Evolutionary conservation across 1,284 basidiomycete genomes (phyloP), one percentile per base, ranked within the genome.

Genomic region (Hymenochaete sp.): DNA sequence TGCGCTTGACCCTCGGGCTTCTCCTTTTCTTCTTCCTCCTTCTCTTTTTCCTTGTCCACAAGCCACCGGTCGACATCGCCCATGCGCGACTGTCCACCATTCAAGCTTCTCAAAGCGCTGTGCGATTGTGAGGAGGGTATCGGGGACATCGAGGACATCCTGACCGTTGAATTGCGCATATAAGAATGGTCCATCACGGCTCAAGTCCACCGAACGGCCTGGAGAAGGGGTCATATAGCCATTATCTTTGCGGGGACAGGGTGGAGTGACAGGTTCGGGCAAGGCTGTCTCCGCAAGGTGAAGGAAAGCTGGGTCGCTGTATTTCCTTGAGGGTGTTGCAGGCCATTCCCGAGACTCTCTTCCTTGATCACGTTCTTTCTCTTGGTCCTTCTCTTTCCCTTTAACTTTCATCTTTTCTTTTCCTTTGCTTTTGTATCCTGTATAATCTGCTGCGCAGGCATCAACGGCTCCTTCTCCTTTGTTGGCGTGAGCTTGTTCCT

Each of bases 1-100:
- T n/a, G n/a, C n/a, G n/a, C n/a, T n/a, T n/a, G n/a, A n/a, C n/a
- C n/a, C n/a, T n/a, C n/a, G n/a, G n/a, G n/a, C n/a, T n/a, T n/a
- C 21, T 35, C 32, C 21, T 35, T 19, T n/a, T 35, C 21, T n/a
- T 35, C 32, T 35, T n/a, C 21, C 7, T 61, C 59, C 42, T 63
- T 52, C 11, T 60, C 56, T 38, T 57, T 57, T 31, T 62, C 67
- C 42, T 64, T 66, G 45, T 70, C 82, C 2, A 87, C 83, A 10
- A 87, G 68, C 81, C 82, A 87, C 32, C 77, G 71, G 58, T 88
- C 84, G 16, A 88, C 85, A 47, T 88, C 85, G 51, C 79, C 76
- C 83, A 88, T 88, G 25, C 84, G 80, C 75, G 0, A 88, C 82
- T 0, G 82, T 80, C 84, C 84, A 88, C 51, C 80, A 79, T 57